Conservation (phyloP, 2,329 filamentous ascomycete species). For the Aspergillus pseudoterreus region DNA sequence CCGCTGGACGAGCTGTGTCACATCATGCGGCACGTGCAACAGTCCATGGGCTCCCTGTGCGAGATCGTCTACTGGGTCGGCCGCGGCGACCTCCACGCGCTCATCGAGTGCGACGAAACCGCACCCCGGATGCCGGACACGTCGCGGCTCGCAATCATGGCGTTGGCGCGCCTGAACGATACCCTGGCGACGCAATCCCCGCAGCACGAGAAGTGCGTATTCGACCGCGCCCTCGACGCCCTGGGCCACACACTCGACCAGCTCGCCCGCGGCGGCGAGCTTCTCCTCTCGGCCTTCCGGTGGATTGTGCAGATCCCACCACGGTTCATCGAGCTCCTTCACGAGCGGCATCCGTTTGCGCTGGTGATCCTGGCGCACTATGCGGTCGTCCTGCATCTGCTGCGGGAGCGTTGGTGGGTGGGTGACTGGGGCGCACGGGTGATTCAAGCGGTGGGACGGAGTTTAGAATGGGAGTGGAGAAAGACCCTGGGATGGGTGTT, state of each 20-base stretch:
- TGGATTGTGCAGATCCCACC: conserved; percentile 60
- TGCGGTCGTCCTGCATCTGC: conserved; percentile 51
- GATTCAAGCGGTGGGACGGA: conserved; percentile 54
- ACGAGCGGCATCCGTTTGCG: conserved; percentile 37
- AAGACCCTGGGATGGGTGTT: conserved; percentile 30
- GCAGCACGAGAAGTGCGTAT: conserved; percentile 24
- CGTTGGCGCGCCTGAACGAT: conserved; percentile 23
- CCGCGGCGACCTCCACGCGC: conserved; percentile 21
- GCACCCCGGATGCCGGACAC: conserved; percentile 34
- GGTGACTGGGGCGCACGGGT: conserved; percentile 63
- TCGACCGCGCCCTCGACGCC: conserved; percentile 24
- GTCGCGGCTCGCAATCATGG: conserved; percentile 26
- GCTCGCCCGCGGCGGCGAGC: conserved; percentile 28
- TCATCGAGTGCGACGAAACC: conserved; percentile 21
- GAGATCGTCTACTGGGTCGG: conserved; percentile 21
- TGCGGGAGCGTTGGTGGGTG: conserved; percentile 67
- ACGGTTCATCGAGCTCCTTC: conserved; percentile 51
- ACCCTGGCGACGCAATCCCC: conserved; percentile 18
- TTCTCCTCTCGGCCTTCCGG: conserved; percentile 45
- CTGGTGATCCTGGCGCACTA: conserved; percentile 44
- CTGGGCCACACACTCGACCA: conserved; percentile 24
- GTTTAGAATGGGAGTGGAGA: conserved; percentile 24
- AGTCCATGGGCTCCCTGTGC: conserved; percentile 25
- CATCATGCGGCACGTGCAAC: conserved; percentile 27
- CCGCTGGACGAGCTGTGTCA: conserved; percentile 29